Percentiles rank a stretch among this genome's conserved stretches.
phyloP scores from a whole-genome alignment of 1,284 basidiomycete genomes.

The Meira miltonrushii region DNA sequence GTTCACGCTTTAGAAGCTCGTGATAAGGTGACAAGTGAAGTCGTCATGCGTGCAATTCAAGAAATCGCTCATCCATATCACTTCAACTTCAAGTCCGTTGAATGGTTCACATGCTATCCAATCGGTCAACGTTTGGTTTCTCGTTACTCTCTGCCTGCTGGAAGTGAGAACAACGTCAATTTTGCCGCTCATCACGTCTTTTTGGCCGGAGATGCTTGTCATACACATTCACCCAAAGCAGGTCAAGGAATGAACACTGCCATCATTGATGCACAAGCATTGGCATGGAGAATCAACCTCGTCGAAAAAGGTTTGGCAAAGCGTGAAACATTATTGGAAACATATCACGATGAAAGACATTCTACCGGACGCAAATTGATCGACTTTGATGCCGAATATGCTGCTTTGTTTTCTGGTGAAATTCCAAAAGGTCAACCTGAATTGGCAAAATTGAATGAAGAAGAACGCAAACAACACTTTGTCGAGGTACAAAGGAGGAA shows the following conservation, averaged over 20 bases:
- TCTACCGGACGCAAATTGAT: slow-evolving; percentile 54
- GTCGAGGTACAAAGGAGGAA: slow-evolving; percentile 43
- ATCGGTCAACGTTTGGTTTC: slow-evolving; percentile 40
- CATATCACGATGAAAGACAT: slow-evolving; percentile 54
- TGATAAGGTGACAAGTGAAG: slow-evolving; percentile 50
- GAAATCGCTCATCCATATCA: slow-evolving; percentile 55
- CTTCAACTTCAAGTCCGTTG: slow-evolving; percentile 52
- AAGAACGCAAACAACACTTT: slow-evolving; percentile 40
- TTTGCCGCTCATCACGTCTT: slow-evolving; percentile 49
- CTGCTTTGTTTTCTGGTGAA: slow-evolving; percentile 52
- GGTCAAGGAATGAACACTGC: slow-evolving; percentile 55
- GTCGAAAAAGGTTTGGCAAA: slow-evolving; percentile 54
- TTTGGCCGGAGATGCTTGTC: slow-evolving; percentile 54
- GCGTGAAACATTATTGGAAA: slow-evolving; percentile 46
- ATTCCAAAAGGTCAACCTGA: slow-evolving; percentile 43
- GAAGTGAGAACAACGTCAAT: slow-evolving; percentile 13
- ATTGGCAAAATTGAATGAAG: slow-evolving; percentile 30
- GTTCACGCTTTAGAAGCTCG: slow-evolving; percentile 35
- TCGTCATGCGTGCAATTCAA: slow-evolving; percentile 52
- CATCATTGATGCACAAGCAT: slow-evolving; percentile 54
- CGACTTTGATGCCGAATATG: slow-evolving; percentile 54
- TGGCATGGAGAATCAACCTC: slow-evolving; percentile 55
- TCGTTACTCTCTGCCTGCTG: slow-evolving; percentile 36
- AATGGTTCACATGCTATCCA: slow-evolving; percentile 54
- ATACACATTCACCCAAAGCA: slow-evolving; percentile 55